Percentiles rank a stretch among this genome's conserved stretches.
Evolutionary conservation across 164 flowering plant genomes (phyloP).

Genomic region (Chimonanthus praecox): DNA sequence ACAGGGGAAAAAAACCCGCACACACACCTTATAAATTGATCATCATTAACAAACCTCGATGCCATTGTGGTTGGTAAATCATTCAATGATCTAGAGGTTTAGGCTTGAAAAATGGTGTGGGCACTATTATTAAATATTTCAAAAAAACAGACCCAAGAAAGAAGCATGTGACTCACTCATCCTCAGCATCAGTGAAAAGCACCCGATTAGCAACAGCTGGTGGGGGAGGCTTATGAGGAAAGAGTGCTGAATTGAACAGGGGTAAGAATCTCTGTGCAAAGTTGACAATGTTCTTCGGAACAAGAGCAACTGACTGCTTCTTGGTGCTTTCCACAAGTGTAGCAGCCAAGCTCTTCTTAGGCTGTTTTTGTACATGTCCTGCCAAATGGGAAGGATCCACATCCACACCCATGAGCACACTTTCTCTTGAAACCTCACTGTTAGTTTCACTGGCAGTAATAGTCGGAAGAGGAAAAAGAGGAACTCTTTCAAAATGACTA

Average conservation of each 20-base stretch:
- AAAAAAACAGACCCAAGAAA: neutral
- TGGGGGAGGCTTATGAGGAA: slow-evolving; percentile 93
- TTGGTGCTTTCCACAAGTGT: slow-evolving; percentile 75
- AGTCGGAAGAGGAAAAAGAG: slow-evolving; percentile 60
- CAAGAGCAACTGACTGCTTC: slow-evolving; percentile 80
- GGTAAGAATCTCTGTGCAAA: slow-evolving; percentile 63
- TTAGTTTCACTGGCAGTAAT: slow-evolving; percentile 20
- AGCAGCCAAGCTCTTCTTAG: slow-evolving; percentile 82
- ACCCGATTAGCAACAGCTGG: slow-evolving; percentile 59
- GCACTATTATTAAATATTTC: no score
- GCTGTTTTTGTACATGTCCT: slow-evolving; percentile 20
- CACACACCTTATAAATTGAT: no score
- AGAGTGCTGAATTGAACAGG: slow-evolving; percentile 79
- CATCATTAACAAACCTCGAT: no score
- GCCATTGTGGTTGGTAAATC: no score
- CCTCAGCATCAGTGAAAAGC: slow-evolving; percentile 94
- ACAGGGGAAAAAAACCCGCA: no score
- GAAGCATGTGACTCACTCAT: slow-evolving; percentile 65
- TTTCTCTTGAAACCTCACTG: slow-evolving; percentile 21
- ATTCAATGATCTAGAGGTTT: no score
- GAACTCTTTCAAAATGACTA: slow-evolving; percentile 41
- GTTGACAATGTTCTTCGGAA: slow-evolving; percentile 61
- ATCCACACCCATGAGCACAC: slow-evolving; percentile 11
- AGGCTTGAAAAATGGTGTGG: no score
- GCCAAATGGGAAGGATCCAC: slow-evolving; percentile 22